phyloP scores from a whole-genome alignment of 2,329 filamentous ascomycete species.

The Curvularia verruculosa region DNA sequence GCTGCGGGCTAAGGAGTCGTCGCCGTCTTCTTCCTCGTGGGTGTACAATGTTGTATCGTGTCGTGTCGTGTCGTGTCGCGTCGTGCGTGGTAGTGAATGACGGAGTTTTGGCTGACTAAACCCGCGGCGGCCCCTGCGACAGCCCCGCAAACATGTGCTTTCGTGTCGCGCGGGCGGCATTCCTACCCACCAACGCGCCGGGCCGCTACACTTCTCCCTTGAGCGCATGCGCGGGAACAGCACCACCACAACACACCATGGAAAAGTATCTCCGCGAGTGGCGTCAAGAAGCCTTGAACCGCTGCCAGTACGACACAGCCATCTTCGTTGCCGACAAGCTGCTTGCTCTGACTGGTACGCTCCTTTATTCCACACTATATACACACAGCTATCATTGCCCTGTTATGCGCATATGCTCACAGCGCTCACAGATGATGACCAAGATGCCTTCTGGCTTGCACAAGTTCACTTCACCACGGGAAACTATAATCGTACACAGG shows the following conservation, averaged over 20 bases:
- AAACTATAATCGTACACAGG: slow-evolving; percentile 90
- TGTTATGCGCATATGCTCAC: slow-evolving; percentile 16
- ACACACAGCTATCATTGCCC: not conserved
- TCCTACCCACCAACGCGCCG: slow-evolving; percentile 6
- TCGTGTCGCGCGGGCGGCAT: slow-evolving; percentile 28
- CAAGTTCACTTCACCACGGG: slow-evolving; percentile 95
- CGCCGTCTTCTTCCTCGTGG: not conserved
- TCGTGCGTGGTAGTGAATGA: not conserved
- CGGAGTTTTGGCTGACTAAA: slow-evolving; percentile 24
- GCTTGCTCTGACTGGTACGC: slow-evolving; percentile 87
- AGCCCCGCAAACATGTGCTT: slow-evolving; percentile 29
- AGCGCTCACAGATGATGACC: slow-evolving; percentile 73
- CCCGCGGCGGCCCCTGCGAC: slow-evolving; percentile 13
- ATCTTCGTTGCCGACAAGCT: slow-evolving; percentile 98
- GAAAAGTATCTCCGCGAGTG: slow-evolving; percentile 92
- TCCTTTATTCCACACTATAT: not conserved
- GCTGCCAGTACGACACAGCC: slow-evolving; percentile 94
- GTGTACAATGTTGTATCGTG: not conserved
- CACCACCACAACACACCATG: slow-evolving; percentile 60
- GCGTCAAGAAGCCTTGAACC: slow-evolving; percentile 93
- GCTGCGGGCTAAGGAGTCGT: slow-evolving; percentile 35
- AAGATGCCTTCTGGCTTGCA: slow-evolving; percentile 97
- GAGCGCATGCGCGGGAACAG: not conserved
- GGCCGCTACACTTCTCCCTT: not conserved
- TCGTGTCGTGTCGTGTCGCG: not conserved